Evolutionary conservation across 2,329 filamentous ascomycete species (phyloP), one percentile per base, ranked within the genome.

Genomic region (Cadophora malorum): DNA sequence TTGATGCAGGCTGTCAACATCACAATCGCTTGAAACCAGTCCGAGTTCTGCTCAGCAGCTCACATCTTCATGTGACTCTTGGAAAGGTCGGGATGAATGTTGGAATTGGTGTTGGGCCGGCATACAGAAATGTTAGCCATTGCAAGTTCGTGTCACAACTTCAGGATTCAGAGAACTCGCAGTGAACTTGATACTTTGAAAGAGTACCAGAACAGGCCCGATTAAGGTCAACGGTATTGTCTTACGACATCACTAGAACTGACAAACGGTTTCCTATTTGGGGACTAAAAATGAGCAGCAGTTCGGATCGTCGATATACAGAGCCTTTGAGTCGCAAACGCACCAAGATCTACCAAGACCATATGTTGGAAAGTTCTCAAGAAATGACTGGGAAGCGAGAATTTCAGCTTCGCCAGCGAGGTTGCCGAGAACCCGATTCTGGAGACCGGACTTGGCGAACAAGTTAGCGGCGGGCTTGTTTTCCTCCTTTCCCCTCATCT

Each of bases 401-500:
- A 38, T 41, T 41, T 38, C 55, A 58, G 41, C 41, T 16, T 45
- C 16, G 6, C 12, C 16, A 14, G 12, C 3, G 41, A 45, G 16
- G 16, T 5, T 45, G 35, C 41, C 41, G 41, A 45, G 12, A 14
- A 16, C 41, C 12, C 12, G 16, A 16, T 19, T 3, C 28, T 28
- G 28, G 28, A 28, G 28, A 28, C 28, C 28, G 5, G 28, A 28
- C 41, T 45, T 45, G 41, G 41, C 41, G 41, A 45, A 14, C 41
- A 16, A 2, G 10, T 45, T 59, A 59, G 56, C 35, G 56, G 56
- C 56, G 56, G 56, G 4, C 19, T 59, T 59, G 56, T 6, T 58
- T 23, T 23, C 31, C 33, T 21, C 55, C 31, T 33, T 59, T 59
- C 56, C 56, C 56, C 56, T 59, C 56, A 38, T 58, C 21, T 55